Base-by-base conservation (phyloP, 2,329 filamentous ascomycete species). In the Blastomyces emzantsi region DNA sequence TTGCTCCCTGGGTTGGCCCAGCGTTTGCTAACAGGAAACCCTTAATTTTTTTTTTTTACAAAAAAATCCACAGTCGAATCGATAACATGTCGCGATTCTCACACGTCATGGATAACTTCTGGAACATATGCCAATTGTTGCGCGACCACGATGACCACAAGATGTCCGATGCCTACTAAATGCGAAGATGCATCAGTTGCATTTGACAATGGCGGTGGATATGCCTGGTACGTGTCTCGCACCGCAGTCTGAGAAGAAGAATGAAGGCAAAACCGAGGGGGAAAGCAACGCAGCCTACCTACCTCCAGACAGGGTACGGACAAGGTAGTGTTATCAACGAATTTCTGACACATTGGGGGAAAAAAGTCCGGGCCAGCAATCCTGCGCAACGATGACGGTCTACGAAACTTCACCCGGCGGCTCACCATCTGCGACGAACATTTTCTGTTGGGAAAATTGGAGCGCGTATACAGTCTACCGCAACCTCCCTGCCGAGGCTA, bases 81-180 rank as follows among this genome's bases (percentile, higher is more conserved):
- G 22, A 62, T 62, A 55, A 62, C 52, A 39, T 56, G 51, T 39
- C 41, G 52, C 39, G 19, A 43, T 19, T 47, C 39, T 30, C 22
- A 22, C n/a, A 47, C n/a, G 17, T 2, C 49, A 30, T 62, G 33
- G 33, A 25, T 57, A 11, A 55, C 61, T 7, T 62, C 61, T 1
- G 61, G 51, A n/a, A 33, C 51, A 17, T 62, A 57, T 36, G 61
- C 61, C 51, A 57, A 57, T 39, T 62, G 61, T 22, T 62, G 61
- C 41, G 0, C 33, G 30, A 62, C 22, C 17, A 17, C 36, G 28
- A 1, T 22, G 11, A 56, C 52, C 11, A 30, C 22, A 47, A 39
- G 15, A 62, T 62, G 61, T 22, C 13, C 61, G 19, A 57, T 62
- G 52, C 51, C 61, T 22, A 62, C 61, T 25, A 30, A 11, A 25